Conservation (phyloP, 2,329 filamentous ascomycete species). For the Tolypocladium ovalisporum region DNA sequence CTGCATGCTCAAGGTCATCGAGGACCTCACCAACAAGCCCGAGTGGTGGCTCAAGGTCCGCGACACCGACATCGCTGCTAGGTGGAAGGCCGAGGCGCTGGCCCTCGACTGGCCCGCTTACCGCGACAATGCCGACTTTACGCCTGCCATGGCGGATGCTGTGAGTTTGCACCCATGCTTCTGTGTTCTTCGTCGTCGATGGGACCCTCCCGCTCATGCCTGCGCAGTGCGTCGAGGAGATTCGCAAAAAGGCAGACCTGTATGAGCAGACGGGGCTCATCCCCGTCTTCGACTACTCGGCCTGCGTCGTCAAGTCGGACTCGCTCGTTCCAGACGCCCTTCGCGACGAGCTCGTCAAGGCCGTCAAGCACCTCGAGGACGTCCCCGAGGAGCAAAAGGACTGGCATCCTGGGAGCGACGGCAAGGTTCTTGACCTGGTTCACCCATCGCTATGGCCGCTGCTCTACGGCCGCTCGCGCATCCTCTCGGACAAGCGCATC, state of each 20-base stretch:
- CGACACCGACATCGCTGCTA: conserved; percentile 12
- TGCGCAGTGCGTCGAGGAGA: conserved; percentile 19
- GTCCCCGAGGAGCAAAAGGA: conserved; percentile 39
- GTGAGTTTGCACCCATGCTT: too few species aligned
- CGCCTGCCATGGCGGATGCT: conserved; percentile 17
- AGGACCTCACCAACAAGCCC: conserved; percentile 22
- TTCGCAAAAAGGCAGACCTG: conserved; percentile 19
- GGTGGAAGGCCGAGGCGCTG: conserved; percentile 19
- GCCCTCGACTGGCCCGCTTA: conserved; percentile 16
- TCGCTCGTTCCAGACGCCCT: conserved; percentile 13
- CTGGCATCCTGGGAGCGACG: conserved; percentile 49
- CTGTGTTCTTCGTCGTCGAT: neutral
- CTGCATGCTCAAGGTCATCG: conserved; percentile 20
- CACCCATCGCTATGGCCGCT: conserved; percentile 55
- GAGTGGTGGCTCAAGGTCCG: conserved; percentile 23
- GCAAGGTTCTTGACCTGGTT: conserved; percentile 49
- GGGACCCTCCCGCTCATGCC: neutral
- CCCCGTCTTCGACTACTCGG: conserved; percentile 20
- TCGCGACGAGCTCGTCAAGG: conserved; percentile 26
- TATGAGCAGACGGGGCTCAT: conserved; percentile 21
- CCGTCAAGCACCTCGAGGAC: conserved; percentile 36
- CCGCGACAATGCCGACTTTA: conserved; percentile 14
- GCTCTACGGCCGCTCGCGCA: conserved; percentile 35
- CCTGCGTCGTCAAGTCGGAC: conserved; percentile 24
- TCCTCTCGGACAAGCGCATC: conserved; percentile 15